phyloP scores from a whole-genome alignment of 2,329 filamentous ascomycete species.

The Calonectria honghensis region DNA sequence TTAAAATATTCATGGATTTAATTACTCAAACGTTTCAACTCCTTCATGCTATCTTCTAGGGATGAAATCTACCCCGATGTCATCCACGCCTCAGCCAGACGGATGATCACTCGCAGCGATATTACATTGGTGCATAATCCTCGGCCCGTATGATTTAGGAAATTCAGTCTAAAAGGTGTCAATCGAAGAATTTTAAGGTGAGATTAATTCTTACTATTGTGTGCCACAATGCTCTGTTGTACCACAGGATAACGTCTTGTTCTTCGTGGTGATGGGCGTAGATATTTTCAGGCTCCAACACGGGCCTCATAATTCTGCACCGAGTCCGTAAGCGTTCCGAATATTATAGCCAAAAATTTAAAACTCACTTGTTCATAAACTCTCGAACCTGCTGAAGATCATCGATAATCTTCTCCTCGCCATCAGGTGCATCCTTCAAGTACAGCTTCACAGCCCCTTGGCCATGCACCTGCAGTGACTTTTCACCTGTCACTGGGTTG shows the following conservation, averaged over 20 bases:
- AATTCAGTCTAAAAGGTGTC: not conserved
- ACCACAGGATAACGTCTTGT: conserved; percentile 6
- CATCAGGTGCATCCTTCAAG: not conserved
- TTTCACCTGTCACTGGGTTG: conserved; percentile 1
- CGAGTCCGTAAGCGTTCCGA: not conserved
- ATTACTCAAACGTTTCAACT: not conserved
- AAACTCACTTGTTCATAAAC: conserved; percentile 9
- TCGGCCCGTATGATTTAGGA: conserved; percentile 8
- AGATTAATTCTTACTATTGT: not conserved
- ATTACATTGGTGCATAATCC: conserved; percentile 17
- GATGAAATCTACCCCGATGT: too few relatives aligned
- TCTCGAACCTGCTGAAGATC: not conserved
- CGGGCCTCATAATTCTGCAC: conserved; percentile 10
- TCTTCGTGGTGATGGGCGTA: conserved; percentile 3
- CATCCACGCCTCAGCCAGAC: not conserved
- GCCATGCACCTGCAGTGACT: conserved; percentile 15
- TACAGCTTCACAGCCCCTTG: conserved; percentile 10
- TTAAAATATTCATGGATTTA: not conserved
- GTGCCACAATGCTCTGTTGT: conserved; percentile 6
- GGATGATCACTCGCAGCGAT: conserved; percentile 10
- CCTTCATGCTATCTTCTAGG: too few relatives aligned
- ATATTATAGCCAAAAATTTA: not conserved
- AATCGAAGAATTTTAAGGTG: not conserved
- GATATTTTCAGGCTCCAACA: not conserved
- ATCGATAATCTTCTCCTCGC: not conserved